Base-by-base conservation (phyloP, 768 basidiomycete species). In the Termitomyces sp. region DNA sequence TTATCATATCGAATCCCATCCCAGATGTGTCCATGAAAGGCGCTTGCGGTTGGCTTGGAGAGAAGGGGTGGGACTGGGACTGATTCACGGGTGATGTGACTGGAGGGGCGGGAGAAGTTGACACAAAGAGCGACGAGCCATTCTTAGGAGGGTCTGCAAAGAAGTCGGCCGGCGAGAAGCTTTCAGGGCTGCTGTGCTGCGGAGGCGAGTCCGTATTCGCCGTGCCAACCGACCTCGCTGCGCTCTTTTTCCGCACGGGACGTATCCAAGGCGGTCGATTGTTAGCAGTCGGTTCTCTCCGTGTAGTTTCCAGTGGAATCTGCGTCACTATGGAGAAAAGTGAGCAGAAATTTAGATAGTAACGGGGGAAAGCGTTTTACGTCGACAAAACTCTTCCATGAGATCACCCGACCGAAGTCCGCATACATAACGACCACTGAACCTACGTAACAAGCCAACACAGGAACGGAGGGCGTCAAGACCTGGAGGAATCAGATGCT, bases 301-400 rank as follows among this genome's bases (percentile, higher is more conserved):
- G 79, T 32, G 82, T 76, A 0, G 85, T 78, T 65, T 95, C 92
- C 49, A 95, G 81, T 47, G 94, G 93, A 61, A 95, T 93, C 68
- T 91, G 87, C 3, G 92, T 93, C 65, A 89, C 87, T 90, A n/a
- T 45, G 16, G 36, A 24, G 27, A 51, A 43, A 20, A 55, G 51
- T 34, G 32, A 40, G 54, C 14, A 26, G 59, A 59, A 40, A 56
- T 22, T 48, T 22, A 58, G 54, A 60, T 20, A 30, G 39, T 54
- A 37, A 37, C 18, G 34, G 63, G 47, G 39, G 49, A 45, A 59
- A 53, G n/a, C 16, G 77, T 77, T 71, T 18, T 61, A 88, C 93
- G 73, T 69, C 94, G 85, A 75, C 95, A 96, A 71, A 95, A 95
- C 71, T 96, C 95, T 68, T 96, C 94, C 82, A 97, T 89, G 43